Evolutionary conservation across 2,329 filamentous ascomycete species (phyloP).

Genomic region (Ophiocordyceps robertsii): DNA sequence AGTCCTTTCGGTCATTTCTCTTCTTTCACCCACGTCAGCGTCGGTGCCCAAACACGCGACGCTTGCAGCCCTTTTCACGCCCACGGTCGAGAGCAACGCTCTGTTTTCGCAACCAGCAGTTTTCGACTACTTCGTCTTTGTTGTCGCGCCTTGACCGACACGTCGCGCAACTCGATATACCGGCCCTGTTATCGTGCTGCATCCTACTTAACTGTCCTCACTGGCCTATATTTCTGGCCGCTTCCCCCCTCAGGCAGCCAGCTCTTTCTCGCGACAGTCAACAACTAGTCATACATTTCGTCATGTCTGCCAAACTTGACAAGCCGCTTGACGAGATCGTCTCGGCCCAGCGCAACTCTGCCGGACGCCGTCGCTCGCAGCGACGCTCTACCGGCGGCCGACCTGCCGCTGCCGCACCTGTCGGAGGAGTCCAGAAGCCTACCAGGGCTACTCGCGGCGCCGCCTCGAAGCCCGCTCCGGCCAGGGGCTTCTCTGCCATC

Average conservation of each 20-base stretch:
- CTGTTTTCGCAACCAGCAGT: not conserved
- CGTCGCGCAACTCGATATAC: not conserved
- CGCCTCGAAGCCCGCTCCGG: constrained; percentile 47
- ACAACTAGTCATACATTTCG: constrained; percentile 18
- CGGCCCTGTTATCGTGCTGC: not conserved
- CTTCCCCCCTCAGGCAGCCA: not conserved
- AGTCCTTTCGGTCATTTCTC: not conserved
- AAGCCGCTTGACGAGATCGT: constrained; percentile 96
- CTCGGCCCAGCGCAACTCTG: constrained; percentile 55
- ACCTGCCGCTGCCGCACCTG: constrained; percentile 50
- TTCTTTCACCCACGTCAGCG: not conserved
- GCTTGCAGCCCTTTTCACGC: too few relatives aligned
- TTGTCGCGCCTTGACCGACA: not conserved
- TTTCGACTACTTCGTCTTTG: not conserved
- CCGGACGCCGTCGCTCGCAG: constrained; percentile 34
- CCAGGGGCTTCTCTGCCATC: constrained; percentile 45
- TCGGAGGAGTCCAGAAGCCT: constrained; percentile 78
- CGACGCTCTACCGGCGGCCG: constrained; percentile 38
- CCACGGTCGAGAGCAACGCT: not conserved
- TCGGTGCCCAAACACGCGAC: too few relatives aligned
- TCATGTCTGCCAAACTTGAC: constrained; percentile 90
- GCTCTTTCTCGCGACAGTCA: not conserved
- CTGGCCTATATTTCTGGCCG: too few relatives aligned
- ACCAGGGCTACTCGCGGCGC: constrained; percentile 46
- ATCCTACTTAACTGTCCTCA: not conserved